phyloP scores from a whole-genome alignment of 495 filamentous ascomycete species.

The Parathielavia appendiculata region DNA sequence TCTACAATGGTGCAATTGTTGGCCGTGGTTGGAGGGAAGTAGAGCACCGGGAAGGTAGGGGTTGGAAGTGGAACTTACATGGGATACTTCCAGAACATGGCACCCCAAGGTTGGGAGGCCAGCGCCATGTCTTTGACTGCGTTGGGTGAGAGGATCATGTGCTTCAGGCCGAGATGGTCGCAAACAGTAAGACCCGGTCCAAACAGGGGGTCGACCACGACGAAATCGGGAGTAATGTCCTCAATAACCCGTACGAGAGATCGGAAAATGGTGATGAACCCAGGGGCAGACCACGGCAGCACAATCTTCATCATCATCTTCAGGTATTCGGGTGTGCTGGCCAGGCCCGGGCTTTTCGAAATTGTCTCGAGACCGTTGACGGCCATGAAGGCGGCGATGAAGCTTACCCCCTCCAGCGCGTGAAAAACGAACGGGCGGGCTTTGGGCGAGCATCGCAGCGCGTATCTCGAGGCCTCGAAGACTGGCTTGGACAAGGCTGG shows the following conservation, averaged over 20 bases:
- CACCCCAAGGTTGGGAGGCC: neutral
- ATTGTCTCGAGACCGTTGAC: too few relatives aligned
- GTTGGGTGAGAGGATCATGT: neutral
- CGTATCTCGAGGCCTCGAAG: conserved; percentile 17
- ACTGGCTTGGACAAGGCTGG: conserved; percentile 30
- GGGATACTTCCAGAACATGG: neutral
- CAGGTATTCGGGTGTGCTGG: too few relatives aligned
- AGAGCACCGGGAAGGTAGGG: neutral
- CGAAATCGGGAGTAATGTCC: neutral
- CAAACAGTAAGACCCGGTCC: neutral
- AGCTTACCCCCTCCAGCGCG: conserved; percentile 31
- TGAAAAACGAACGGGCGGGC: conserved; percentile 27
- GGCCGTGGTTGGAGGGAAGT: neutral
- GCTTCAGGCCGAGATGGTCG: neutral
- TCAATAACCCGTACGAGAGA: too few relatives aligned
- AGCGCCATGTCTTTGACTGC: conserved; percentile 4
- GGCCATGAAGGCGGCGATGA: too few relatives aligned
- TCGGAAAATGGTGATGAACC: too few relatives aligned
- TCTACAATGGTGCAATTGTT: neutral
- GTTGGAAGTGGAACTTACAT: neutral
- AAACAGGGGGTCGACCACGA: neutral
- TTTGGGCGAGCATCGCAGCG: conserved; percentile 25
- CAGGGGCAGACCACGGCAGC: too few relatives aligned
- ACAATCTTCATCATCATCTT: too few relatives aligned
- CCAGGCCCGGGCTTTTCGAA: too few relatives aligned